Conservation (phyloP, 2,329 filamentous ascomycete species). For the Trichoderma sp. region DNA sequence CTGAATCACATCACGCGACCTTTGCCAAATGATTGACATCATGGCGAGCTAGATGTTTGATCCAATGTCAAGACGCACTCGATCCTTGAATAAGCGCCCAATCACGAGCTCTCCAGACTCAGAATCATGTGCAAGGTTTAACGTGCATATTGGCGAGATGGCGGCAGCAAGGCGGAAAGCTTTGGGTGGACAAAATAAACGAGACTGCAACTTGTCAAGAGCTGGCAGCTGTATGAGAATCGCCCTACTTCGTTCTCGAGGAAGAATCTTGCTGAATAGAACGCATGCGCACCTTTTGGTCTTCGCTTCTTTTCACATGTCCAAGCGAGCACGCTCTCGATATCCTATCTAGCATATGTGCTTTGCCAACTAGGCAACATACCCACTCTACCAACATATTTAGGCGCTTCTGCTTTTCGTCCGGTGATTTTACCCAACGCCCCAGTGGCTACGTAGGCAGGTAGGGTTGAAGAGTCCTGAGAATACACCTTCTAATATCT, state of each 20-base stretch:
- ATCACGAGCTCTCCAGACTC: neutral
- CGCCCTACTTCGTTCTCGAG: neutral
- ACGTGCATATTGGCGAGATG: slow-evolving; percentile 2
- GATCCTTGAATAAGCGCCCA: neutral
- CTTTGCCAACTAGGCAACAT: neutral
- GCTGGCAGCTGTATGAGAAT: neutral
- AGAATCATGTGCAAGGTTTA: neutral
- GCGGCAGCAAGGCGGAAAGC: neutral
- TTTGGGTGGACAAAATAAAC: neutral
- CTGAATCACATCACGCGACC: neutral
- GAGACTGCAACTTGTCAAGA: neutral
- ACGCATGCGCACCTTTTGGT: neutral
- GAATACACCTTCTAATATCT: neutral
- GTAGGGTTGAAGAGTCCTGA: neutral
- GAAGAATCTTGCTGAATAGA: neutral
- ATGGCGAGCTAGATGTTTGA: neutral
- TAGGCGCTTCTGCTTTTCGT: neutral
- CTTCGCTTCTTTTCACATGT: neutral
- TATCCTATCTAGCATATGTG: neutral
- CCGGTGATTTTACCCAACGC: neutral
- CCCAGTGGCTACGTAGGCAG: neutral
- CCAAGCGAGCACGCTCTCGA: neutral
- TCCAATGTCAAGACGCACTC: neutral
- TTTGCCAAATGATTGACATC: neutral
- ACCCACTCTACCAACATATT: neutral